These are phyloP conservation scores for Cladosporium phlei DNA, from an alignment of 2,329 filamentous ascomycete genomes.

Conservation along the genomic window DNA sequence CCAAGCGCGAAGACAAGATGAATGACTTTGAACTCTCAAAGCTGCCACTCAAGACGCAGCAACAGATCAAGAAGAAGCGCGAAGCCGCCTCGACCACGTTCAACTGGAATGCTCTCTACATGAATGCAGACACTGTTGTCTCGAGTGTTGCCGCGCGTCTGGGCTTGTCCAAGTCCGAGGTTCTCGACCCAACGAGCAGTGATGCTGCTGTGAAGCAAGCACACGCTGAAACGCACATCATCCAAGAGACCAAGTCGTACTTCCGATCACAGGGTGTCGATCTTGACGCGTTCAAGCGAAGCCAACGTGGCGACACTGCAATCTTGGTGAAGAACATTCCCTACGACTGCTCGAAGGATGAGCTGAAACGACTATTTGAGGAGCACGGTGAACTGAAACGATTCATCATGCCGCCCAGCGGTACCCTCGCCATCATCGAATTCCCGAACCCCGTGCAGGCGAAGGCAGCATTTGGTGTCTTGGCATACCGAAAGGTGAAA, in stretches of 20 bases:
- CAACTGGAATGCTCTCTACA: conserved; percentile 99
- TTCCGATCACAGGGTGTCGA: conserved; percentile 85
- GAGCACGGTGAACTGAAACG: conserved; percentile 76
- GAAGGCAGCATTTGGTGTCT: conserved; percentile 73
- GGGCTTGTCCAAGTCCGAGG: conserved; percentile 82
- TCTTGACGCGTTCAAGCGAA: conserved; percentile 82
- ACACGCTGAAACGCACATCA: conserved; percentile 90
- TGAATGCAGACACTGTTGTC: conserved; percentile 91
- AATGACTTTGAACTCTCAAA: conserved; percentile 89
- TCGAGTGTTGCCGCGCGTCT: conserved; percentile 80
- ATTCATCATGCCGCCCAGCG: conserved; percentile 86
- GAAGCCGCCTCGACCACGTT: conserved; percentile 75
- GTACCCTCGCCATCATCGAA: conserved; percentile 90
- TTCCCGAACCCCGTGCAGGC: conserved; percentile 75
- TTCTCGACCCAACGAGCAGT: conserved; percentile 91
- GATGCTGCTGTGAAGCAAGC: conserved; percentile 95
- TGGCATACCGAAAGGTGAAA: conserved; percentile 87
- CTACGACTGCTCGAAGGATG: conserved; percentile 72
- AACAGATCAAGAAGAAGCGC: conserved; percentile 77
- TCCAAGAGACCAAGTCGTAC: conserved; percentile 92
- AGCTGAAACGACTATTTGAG: conserved; percentile 75
- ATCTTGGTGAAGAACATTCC: conserved; percentile 95
- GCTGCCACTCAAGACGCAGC: conserved; percentile 89
- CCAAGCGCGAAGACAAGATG: conserved; percentile 74
- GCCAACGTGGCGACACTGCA: conserved; percentile 75